Conservation (phyloP, 768 basidiomycete genomes). For the Tulasnella sp. region DNA sequence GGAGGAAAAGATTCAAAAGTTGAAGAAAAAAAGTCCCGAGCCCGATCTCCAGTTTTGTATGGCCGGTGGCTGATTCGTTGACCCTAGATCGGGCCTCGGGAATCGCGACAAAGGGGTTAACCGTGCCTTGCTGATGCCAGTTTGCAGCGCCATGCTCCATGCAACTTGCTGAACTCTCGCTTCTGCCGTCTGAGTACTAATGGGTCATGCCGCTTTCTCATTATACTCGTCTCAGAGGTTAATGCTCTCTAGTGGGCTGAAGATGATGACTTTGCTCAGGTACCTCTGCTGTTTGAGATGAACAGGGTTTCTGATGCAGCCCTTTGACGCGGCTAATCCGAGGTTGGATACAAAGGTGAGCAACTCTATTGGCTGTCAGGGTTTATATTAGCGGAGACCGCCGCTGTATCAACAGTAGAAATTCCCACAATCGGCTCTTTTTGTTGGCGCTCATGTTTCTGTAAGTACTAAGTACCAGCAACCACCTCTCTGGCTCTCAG, state of each 20-base stretch:
- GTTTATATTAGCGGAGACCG: background rate
- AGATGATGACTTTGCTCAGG: background rate
- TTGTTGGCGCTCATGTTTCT: background rate
- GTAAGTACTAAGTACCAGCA: background rate
- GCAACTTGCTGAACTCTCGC: background rate
- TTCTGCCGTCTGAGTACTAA: background rate
- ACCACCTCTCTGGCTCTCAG: background rate
- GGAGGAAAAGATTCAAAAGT: background rate
- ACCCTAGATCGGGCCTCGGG: background rate
- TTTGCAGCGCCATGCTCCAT: background rate
- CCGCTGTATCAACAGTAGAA: background rate
- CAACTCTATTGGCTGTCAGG: background rate
- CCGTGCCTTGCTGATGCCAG: background rate
- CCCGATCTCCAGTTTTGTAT: background rate
- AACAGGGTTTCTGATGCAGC: too few species aligned
- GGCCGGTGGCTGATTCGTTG: background rate
- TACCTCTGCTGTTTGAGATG: background rate
- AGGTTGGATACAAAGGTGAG: background rate
- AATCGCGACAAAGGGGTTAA: background rate
- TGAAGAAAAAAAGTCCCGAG: background rate
- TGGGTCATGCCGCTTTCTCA: background rate
- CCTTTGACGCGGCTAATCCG: background rate
- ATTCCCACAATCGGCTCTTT: background rate
- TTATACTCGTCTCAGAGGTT: background rate
- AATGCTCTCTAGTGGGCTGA: background rate